Evolutionary conservation across 1,284 basidiomycete genomes (phyloP), one percentile per base, ranked within the genome.

Genomic region (Kwoniella shivajii): DNA sequence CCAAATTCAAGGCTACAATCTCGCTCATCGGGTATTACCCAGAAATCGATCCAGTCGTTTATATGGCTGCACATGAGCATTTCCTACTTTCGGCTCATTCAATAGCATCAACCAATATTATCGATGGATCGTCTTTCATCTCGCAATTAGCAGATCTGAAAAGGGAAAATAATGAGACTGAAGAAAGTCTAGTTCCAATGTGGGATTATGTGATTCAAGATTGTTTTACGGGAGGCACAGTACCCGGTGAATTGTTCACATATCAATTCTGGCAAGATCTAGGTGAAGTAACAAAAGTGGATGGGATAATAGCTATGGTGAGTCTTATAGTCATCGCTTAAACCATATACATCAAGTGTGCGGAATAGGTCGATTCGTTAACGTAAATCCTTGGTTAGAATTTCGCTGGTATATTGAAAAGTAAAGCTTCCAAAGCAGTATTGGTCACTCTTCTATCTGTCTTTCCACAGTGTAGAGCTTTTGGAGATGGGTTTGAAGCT

Each of bases 21-120:
- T n/a, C 16, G 22, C 13, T 29, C 13, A 33, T 27, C 13, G 29
- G 11, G n/a, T n/a, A 26, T 1, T 82, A 89, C 43, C 82, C 89
- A 49, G 93, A 97, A 74, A 88, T 94, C 58, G 93, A 96, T 73
- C 86, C 88, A 26, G 86, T 84, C 0, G 91, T 97, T 2, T 92
- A 92, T 69, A 78, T 84, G n/a, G 90, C 88, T 30, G 90, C 92
- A 6, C 81, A 82, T 24, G 78, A 78, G 26, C 92, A 84, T 75
- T 95, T 96, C 64, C 88, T 85, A 11, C 80, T 95, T 14, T 82
- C 84, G n/a, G 80, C 85, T 51, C 84, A 84, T 6, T 80, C 82
- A 4, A 75, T 60, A 6, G 50, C 74, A 3, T 83, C 81, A 24
- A 81, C 90, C 2, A 85, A 86, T 66, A 73, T 95, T 30, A 80